These are phyloP conservation scores for Funneliformis geosporum DNA, from an alignment of 192 early-diverging fungal genomes.

Conservation along the genomic window DNA sequence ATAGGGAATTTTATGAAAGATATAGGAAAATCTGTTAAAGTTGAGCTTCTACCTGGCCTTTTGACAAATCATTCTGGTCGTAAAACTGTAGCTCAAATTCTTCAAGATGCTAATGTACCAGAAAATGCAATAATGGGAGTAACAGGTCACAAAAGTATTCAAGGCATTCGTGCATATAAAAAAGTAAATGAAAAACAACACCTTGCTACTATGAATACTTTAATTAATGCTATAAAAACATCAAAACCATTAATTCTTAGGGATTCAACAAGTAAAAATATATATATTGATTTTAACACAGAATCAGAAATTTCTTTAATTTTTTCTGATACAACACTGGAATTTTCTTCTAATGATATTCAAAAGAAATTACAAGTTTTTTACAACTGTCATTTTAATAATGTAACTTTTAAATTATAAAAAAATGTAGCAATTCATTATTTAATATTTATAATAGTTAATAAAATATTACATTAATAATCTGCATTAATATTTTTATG, in stretches of 20 bases:
- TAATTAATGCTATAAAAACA: background rate
- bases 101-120: background rate
- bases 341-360: no score
- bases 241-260: background rate
- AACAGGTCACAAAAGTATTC: background rate
- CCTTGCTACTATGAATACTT: background rate
- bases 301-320: no score
- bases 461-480: no score
- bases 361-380: no score
- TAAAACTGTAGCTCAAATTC: background rate
- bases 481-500: no score
- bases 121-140: background rate
- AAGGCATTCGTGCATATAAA: slow-evolving; percentile 1
- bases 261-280: background rate
- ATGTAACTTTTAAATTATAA: no score
- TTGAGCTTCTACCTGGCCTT: background rate
- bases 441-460: no score
- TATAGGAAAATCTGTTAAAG: background rate
- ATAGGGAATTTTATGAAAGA: slow-evolving; percentile 6
- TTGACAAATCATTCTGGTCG: slow-evolving; percentile 9
- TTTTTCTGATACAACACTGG: no score
- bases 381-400: no score
- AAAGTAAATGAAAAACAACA: background rate
- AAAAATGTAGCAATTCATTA: no score
- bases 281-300: background rate